Base-by-base conservation (phyloP, 2,329 filamentous ascomycete species). In the Colletotrichum melonis region DNA sequence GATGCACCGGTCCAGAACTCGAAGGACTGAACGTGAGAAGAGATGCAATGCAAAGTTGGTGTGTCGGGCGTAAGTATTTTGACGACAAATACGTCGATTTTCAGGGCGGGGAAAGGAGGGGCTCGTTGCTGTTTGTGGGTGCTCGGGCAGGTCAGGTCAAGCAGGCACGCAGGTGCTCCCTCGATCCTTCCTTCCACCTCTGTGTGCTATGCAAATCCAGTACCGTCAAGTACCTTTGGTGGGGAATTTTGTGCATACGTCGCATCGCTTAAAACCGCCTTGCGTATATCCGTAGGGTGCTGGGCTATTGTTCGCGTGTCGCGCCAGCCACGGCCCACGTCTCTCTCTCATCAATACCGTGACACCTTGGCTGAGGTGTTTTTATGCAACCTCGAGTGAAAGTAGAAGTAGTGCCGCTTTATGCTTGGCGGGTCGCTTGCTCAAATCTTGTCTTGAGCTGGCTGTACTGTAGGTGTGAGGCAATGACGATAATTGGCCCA, bases 81-180 rank as follows among this genome's bases (percentile, higher is more conserved):
- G 74, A 73, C 74, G 73, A 71, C 71, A 63, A 76, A 67, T 73
- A 72, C 74, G 64, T 62, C 64, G 65, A 74, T 75, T 76, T 75
- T 74, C 67, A 74, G 72, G 74, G 75, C 75, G 75, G 75, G 75
- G 75, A 71, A 73, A 49, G 68, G 71, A 74, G 67, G 63, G 65
- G 65, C 70, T 64, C 54, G 62, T 63, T 56, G 60, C 60, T 70
- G 59, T 74, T 69, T 74, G 72, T 74, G 72, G 72, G 72, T 74
- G 72, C 67, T 74, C 71, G 71, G 71, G 71, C 70, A 73, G 59
- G 56, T 62, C 66, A 70, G 70, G 66, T 70, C 66, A 63, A 70
- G 59, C 57, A 32, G 19, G 42, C 63, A 66, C 67, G 63, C 52
- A 54, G 65, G 58, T 28, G 58, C 8, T 42, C 38, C 38, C 38